phyloP scores from a whole-genome alignment of 1,139 yeast genomes.

The Suhomyces guaymorum region DNA sequence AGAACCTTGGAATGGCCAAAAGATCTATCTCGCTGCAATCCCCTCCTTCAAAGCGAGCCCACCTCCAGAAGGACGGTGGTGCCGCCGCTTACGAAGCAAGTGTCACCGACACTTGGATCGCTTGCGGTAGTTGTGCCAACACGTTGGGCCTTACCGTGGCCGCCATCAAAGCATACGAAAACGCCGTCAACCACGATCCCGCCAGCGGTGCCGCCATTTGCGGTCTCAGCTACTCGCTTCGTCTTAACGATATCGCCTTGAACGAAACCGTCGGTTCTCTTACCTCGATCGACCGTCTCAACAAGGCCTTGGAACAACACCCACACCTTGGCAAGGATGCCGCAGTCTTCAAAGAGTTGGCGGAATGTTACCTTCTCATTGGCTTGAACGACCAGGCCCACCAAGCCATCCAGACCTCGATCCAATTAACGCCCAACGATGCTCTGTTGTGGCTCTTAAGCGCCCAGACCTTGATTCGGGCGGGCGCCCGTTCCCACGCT shows the following conservation, averaged over 20 bases:
- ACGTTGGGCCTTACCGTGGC: conserved; percentile 40
- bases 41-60: conserved; percentile 14
- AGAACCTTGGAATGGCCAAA: conserved; percentile 12
- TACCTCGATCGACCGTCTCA: conserved; percentile 45
- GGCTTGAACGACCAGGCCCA: conserved; percentile 55
- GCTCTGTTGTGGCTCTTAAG: conserved; percentile 48
- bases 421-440: conserved; percentile 44
- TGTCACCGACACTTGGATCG: conserved; percentile 49
- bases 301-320: conserved; percentile 36
- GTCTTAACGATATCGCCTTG: conserved; percentile 37
- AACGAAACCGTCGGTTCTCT: conserved; percentile 45
- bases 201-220: conserved; percentile 41
- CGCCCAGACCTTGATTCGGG: conserved; percentile 48
- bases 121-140: conserved; percentile 53
- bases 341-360: conserved; percentile 46
- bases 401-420: conserved; percentile 46
- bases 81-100: conserved; percentile 20
- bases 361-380: conserved; percentile 49
- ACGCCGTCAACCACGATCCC: conserved; percentile 48
- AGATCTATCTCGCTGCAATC: conserved; percentile 12
- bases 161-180: conserved; percentile 49
- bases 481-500: conserved; percentile 47
- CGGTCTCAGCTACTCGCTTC: conserved; percentile 43
- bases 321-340: conserved; percentile 37
- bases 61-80: conserved; percentile 9